Conservation (phyloP, 2,329 filamentous ascomycete species). For the Neopestalotiopsis sp. region DNA sequence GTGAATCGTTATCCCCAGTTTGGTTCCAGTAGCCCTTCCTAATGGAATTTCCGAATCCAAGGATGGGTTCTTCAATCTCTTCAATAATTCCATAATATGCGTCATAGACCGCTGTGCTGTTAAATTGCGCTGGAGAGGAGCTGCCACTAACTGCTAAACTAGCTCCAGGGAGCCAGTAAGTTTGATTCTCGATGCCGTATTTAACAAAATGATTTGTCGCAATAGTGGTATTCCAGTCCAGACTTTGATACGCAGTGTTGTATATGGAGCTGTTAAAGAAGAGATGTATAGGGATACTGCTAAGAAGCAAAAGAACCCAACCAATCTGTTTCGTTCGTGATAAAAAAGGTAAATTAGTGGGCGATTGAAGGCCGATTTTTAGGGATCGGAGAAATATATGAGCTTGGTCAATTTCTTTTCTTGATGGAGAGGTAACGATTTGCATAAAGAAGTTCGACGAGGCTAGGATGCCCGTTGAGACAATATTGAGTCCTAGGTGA, state of each 20-base stretch:
- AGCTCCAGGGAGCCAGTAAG: neutral
- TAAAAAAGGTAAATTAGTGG: constrained; percentile 36
- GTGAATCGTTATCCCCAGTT: neutral
- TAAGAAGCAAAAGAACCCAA: constrained; percentile 18
- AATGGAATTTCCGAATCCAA: too few species aligned
- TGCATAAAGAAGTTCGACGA: constrained; percentile 29
- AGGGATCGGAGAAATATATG: constrained; percentile 46
- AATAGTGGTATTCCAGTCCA: neutral
- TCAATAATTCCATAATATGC: too few species aligned
- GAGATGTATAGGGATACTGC: constrained; percentile 20
- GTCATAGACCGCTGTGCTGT: too few species aligned
- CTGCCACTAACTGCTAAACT: neutral
- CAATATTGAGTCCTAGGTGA: constrained; percentile 18
- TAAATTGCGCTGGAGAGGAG: neutral
- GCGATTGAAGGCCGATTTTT: constrained; percentile 46
- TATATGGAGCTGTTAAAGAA: constrained; percentile 21
- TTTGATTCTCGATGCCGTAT: neutral
- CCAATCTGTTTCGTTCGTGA: constrained; percentile 11
- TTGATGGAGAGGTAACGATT: constrained; percentile 21
- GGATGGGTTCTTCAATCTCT: too few species aligned
- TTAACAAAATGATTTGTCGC: neutral
- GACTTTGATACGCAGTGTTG: constrained; percentile 1
- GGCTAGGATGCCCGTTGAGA: constrained; percentile 16
- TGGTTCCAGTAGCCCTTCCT: neutral
- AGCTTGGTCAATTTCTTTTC: constrained; percentile 39